A percentile compares a stretch with the other conserved stretches of the same genome.
phyloP scores from a whole-genome alignment of 2,329 filamentous ascomycete genomes.

The Orbilia javanica region DNA sequence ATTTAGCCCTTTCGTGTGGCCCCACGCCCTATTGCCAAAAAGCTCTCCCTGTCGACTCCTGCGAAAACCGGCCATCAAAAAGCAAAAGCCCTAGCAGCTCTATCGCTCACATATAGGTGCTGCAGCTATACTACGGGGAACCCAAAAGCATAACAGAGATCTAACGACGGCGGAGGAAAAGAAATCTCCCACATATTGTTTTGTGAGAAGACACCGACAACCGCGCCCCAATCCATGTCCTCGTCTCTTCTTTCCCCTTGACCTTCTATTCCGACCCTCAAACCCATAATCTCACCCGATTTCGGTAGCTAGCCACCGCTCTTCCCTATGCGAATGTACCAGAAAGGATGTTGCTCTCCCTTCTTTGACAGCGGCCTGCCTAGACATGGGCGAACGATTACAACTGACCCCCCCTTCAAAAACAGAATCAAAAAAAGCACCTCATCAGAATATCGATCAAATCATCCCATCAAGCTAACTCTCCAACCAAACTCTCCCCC shows the following conservation, averaged over 20 bases:
- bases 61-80: slow-evolving; percentile 37
- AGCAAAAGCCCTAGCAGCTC: slow-evolving; percentile 31
- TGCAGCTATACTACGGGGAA: slow-evolving; percentile 54
- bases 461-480: slow-evolving; percentile 41
- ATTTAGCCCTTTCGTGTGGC: slow-evolving; percentile 37
- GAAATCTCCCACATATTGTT: not conserved
- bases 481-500: slow-evolving; percentile 5
- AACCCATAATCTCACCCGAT: slow-evolving; percentile 43
- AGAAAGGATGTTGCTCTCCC: slow-evolving; percentile 50
- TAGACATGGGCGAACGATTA: slow-evolving; percentile 36
- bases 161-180: slow-evolving; percentile 25
- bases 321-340: slow-evolving; percentile 45
- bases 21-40: slow-evolving; percentile 28
- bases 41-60: slow-evolving; percentile 38
- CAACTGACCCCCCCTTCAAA: slow-evolving; percentile 10
- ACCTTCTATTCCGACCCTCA: slow-evolving; percentile 51
- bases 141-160: slow-evolving; percentile 29
- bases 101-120: slow-evolving; percentile 51
- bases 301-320: slow-evolving; percentile 55
- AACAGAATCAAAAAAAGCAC: slow-evolving; percentile 28
- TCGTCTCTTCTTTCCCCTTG: slow-evolving; percentile 45
- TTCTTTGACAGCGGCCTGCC: slow-evolving; percentile 42
- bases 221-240: slow-evolving; percentile 48
- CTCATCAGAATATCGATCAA: slow-evolving; percentile 40
- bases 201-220: slow-evolving; percentile 41